A percentile compares a stretch with the other conserved stretches of the same genome.
phyloP scores from a whole-genome alignment of 2,329 filamentous ascomycete genomes.

The Fusarium oxysporum region DNA sequence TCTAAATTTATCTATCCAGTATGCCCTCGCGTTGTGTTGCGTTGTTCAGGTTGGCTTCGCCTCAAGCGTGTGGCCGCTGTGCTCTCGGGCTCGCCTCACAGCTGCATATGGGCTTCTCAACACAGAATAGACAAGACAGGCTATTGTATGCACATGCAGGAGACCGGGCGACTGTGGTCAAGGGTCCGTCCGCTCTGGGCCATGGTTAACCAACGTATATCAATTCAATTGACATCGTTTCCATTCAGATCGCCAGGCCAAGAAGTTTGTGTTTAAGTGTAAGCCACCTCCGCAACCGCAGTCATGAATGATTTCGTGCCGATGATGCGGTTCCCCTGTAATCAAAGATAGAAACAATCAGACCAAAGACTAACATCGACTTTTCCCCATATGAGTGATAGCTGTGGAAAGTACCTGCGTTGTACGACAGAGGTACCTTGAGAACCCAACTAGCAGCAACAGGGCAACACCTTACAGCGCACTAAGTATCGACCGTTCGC shows the following conservation, averaged over 20 bases:
- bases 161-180: not conserved
- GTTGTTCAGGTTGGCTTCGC: not conserved
- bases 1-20: not conserved
- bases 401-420: not conserved
- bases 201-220: not conserved
- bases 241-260: conserved; percentile 12
- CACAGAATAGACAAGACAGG: not conserved
- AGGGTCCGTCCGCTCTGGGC: conserved; percentile 1
- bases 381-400: not conserved
- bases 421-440: not conserved
- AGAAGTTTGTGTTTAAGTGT: not conserved
- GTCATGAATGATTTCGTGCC: not conserved
- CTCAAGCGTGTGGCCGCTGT: not conserved
- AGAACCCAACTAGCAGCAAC: not conserved
- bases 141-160: not conserved
- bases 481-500: not conserved
- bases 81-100: not conserved
- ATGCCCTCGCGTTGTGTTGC: not conserved
- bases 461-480: not conserved
- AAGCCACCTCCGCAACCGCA: conserved; percentile 8
- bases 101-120: not conserved
- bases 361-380: not conserved
- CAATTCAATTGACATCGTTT: not conserved
- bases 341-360: conserved; percentile 2
- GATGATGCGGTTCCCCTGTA: not conserved